phyloP scores from a whole-genome alignment of 108 stramenopile genomes.

The Skeletonema grethae region DNA sequence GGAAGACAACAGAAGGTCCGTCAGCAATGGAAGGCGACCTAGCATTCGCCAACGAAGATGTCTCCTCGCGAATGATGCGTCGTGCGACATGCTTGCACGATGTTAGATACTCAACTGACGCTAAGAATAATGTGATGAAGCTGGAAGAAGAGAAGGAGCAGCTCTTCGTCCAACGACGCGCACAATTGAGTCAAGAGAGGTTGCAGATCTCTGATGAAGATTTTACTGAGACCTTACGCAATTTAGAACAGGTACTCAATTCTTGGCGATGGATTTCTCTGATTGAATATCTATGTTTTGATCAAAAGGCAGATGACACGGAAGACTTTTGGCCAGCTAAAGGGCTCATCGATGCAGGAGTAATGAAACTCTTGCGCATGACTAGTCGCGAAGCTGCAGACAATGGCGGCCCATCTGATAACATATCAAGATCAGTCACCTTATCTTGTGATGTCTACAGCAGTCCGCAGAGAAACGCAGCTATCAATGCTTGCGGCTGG shows the following conservation, averaged over 20 bases:
- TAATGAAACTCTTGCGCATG: conserved; percentile 55
- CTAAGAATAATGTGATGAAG: conserved; percentile 60
- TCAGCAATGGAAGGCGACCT: conserved; percentile 47
- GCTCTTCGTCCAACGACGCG: conserved; percentile 22
- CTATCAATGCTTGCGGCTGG: conserved; percentile 73
- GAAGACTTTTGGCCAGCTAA: conserved; percentile 45
- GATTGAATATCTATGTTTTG: conserved; percentile 59
- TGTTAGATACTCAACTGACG: conserved; percentile 64
- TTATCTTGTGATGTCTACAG: conserved; percentile 67
- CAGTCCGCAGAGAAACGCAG: conserved; percentile 58
- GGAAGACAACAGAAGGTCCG: conserved; percentile 45
- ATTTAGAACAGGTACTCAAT: conserved; percentile 51
- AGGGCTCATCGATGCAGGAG: conserved; percentile 68
- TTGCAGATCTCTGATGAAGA: conserved; percentile 8
- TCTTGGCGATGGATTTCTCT: conserved; percentile 86
- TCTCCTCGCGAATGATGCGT: conserved; percentile 78
- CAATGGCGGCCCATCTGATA: conserved; percentile 34
- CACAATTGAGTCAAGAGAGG: not conserved
- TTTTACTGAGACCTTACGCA: conserved; percentile 3
- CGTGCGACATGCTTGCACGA: conserved; percentile 58
- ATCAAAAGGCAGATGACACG: conserved; percentile 40
- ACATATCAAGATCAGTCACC: conserved; percentile 48
- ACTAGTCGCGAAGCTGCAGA: conserved; percentile 48
- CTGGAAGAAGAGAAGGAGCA: conserved; percentile 51
- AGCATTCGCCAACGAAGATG: conserved; percentile 48